Conservation (phyloP, 345 rosid genomes). For the Salix dunnii region DNA sequence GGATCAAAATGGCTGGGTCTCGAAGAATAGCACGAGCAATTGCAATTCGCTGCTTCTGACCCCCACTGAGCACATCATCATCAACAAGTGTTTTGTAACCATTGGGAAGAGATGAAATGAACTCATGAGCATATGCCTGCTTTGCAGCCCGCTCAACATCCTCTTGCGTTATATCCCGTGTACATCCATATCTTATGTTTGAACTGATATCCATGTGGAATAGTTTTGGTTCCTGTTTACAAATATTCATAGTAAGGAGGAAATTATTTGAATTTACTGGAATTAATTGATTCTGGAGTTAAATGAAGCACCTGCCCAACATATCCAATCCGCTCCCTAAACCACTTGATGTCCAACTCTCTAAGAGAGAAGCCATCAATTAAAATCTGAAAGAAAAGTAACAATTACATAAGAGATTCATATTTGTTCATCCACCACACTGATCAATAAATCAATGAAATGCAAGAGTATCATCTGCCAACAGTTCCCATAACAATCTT, state of each 20-base stretch:
- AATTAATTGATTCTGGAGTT: not conserved
- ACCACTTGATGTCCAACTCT: conserved; percentile 86
- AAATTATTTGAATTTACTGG: conserved; percentile 3
- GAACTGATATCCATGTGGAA: conserved; percentile 86
- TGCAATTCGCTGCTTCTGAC: conserved; percentile 97
- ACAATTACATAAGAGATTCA: not conserved
- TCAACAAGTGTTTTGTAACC: conserved; percentile 85
- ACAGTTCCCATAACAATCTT: not conserved
- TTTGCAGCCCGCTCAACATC: conserved; percentile 89
- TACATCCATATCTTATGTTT: conserved; percentile 84
- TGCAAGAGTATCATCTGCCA: not conserved
- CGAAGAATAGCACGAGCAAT: conserved; percentile 94
- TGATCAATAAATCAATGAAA: not conserved
- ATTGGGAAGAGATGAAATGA: conserved; percentile 75
- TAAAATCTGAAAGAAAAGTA: conserved; percentile 52
- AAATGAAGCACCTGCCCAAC: conserved; percentile 77
- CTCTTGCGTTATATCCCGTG: conserved; percentile 52
- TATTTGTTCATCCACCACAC: not conserved
- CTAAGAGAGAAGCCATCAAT: conserved; percentile 71
- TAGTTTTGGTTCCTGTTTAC: conserved; percentile 81
- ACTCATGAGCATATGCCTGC: conserved; percentile 90
- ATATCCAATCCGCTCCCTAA: conserved; percentile 78
- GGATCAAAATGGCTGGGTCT: conserved; percentile 83
- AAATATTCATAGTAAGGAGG: conserved; percentile 12
- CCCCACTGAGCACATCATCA: conserved; percentile 96